A percentile compares a stretch with the other conserved stretches of the same genome.
Conservation (phyloP, 306 rosid genomes). For the Vigna radiata region DNA sequence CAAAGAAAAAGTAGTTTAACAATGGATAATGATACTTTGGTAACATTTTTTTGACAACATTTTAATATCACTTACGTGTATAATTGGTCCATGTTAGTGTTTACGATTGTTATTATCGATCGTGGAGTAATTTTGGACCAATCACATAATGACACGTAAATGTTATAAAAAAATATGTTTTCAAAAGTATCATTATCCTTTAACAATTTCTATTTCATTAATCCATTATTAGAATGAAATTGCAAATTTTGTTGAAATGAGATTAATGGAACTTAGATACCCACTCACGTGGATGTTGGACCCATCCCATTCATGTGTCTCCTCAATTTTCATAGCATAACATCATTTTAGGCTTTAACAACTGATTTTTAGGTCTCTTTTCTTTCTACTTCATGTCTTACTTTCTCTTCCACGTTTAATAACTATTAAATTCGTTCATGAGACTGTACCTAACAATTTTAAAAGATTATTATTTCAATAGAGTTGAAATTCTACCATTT, state of each 20-base stretch:
- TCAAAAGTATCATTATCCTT: not conserved
- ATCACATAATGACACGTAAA: too few species aligned
- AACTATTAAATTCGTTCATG: not conserved
- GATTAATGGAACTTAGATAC: not conserved
- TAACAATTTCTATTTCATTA: not conserved
- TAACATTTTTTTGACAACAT: too few species aligned
- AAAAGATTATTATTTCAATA: too few species aligned
- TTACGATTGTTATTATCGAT: too few species aligned
- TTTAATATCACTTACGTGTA: too few species aligned
- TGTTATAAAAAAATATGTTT: too few species aligned
- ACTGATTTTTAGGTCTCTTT: not conserved
- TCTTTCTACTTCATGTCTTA: not conserved
- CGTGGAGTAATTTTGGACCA: too few species aligned
- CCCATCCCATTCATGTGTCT: conserved; percentile 6
- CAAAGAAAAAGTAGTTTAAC: conserved; percentile 38
- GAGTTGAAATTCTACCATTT: too few species aligned
- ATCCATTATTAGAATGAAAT: not conserved
- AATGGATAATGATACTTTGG: too few species aligned
- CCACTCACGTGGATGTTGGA: conserved; percentile 1
- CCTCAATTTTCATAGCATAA: not conserved
- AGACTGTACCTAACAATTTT: not conserved
- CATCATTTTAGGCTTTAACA: conserved; percentile 1
- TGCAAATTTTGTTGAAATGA: not conserved
- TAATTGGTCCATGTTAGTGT: too few species aligned
- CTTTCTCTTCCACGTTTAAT: not conserved